Evolutionary conservation across 805 yeast species (phyloP), one percentile per base, ranked within the genome.

Genomic region (Candida coleopterorum): DNA sequence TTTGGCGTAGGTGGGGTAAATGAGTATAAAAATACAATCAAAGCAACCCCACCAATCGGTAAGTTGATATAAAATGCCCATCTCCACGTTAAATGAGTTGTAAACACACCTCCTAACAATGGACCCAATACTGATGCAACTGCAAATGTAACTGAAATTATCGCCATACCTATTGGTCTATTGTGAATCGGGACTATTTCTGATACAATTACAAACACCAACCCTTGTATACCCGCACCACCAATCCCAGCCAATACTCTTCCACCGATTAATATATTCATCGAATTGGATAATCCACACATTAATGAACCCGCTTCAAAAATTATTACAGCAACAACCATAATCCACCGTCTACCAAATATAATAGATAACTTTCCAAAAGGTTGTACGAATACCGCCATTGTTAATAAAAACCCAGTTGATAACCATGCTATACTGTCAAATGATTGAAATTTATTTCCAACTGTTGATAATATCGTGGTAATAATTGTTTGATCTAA

Each of bases 221-320:
- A 45, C 0, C 79, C 70, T 23, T 67, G 64, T 29, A 73, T 60
- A 2, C 81, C 82, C 4, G 80, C 81, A 12, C 74, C 72, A 1
- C 82, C 83, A 20, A 76, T 60, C 26, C 83, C 83, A 0, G 79
- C 75, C 12, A 76, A 45, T 0, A 77, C 81, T 44, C 82, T 57
- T 5, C 70, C 70, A 4, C 71, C 70, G 41, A 65, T 65, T 20
- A 65, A 50, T 11, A 53, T 49, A 41, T 62, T 53, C 70, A 64
- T 64, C 35, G 39, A 42, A 14, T 44, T 45, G 4, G 69, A 44
- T 37, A 64, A 51, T 0, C 69, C 70, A 45, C 67, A 58, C 52
- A 64, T 50, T 28, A 64, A 49, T 6, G 70, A 64, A 6, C 54
- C 54, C 6, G 38, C 47, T 27, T 41, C 44, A 23, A 41, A 41